Conservation (phyloP, 306 rosid species). For the Cucumis sativus region DNA sequence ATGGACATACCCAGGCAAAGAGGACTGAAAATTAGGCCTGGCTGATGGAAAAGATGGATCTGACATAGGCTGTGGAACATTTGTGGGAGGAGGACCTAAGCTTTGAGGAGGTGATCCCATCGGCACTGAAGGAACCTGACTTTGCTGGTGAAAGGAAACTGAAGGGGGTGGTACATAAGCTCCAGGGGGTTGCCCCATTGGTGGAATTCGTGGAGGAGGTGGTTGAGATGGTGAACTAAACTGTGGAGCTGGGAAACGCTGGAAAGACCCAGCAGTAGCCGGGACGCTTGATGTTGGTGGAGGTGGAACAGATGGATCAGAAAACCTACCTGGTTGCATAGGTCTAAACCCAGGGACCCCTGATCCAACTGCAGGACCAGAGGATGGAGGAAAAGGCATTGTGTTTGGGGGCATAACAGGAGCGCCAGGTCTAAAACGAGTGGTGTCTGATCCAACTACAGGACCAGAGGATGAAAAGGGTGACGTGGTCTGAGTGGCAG, state of each 20-base stretch:
- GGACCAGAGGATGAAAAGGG: conserved; percentile 74
- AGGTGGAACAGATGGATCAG: conserved; percentile 68
- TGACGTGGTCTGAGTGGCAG: conserved; percentile 31
- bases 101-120: conserved; percentile 58
- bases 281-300: conserved; percentile 41
- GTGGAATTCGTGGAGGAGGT: conserved; percentile 28
- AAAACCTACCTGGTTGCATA: conserved; percentile 43
- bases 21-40: conserved; percentile 38
- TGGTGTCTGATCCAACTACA: conserved; percentile 47
- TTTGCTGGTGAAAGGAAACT: conserved; percentile 31
- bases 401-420: conserved; percentile 35
- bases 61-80: conserved; percentile 30
- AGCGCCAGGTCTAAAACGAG: conserved; percentile 38
- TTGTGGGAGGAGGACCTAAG: conserved; percentile 25
- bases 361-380: conserved; percentile 33
- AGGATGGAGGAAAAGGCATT: conserved; percentile 29
- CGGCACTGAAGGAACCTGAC: conserved; percentile 42
- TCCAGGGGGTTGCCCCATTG: conserved; percentile 33
- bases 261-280: conserved; percentile 33
- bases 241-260: conserved; percentile 47
- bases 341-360: conserved; percentile 51
- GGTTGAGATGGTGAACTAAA: conserved; percentile 33
- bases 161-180: conserved; percentile 39
- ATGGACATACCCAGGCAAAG: conserved; percentile 61
- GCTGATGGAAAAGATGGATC: conserved; percentile 35